Evolutionary conservation across 768 basidiomycete genomes (phyloP), one percentile per base, ranked within the genome.

Genomic region (Lentinula guzmanii): DNA sequence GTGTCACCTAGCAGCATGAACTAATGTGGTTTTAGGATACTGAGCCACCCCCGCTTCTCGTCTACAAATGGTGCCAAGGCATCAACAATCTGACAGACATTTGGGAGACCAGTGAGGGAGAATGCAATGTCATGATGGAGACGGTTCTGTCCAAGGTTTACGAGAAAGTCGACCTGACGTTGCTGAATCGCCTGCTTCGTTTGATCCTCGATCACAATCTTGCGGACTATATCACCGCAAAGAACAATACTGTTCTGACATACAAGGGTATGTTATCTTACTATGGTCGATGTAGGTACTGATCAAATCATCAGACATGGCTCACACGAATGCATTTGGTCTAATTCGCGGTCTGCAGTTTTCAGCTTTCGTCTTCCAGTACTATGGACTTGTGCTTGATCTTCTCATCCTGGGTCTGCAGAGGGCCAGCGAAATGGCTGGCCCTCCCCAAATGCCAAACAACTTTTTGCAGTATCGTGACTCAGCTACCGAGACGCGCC

Each of bases 1-100:
- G 6, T 4, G 34, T 4, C 51, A 7, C 9, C 7, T 53, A 34
- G 2, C 9, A 39, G 37, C 51, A 24, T 24, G 3, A 11, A 39
- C 60, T 34, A 51, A 62, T 64, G 50, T 67, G 33, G 33, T 50
- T 37, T 53, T 58, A 81, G 81, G 95, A 98, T 68, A 95, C 93
- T 0, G 96, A 98, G 69, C 96, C 96, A 2, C 95, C 96, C 0
- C 96, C 96, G 2, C 83, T 98, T 15, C 86, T 98, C 35, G 95
- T 98, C 35, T 98, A 98, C 79, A 98, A 98, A 82, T 98, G 96
- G 96, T 96, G 95, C 70, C 96, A 98, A 76, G 97, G 97, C 45
- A 95, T 98, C 81, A 98, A 98, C 77, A 99, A 99, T 74, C 73
- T 98, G 71, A 95, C 91, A 2, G 96, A 99, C 62, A 87, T 99